These are phyloP conservation scores for Candolleomyces efflorescens DNA, from an alignment of 768 basidiomycete species.

Conservation along the genomic window DNA sequence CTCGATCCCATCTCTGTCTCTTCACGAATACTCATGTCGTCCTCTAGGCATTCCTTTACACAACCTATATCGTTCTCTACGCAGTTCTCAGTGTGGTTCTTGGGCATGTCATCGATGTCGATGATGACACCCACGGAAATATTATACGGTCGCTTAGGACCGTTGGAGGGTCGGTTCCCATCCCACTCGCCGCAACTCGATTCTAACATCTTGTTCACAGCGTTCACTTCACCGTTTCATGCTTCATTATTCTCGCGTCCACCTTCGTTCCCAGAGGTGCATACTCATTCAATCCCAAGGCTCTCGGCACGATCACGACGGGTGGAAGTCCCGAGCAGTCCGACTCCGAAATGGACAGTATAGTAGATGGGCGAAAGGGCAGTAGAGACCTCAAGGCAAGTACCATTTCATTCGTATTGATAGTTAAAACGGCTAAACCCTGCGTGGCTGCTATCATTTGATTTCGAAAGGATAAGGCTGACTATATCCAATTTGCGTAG, in stretches of 20 bases:
- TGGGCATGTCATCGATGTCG: conserved; percentile 31
- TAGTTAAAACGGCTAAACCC: no score
- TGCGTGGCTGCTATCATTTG: no score
- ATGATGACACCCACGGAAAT: conserved; percentile 14
- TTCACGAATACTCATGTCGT: not conserved
- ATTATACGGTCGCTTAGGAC: conserved; percentile 17
- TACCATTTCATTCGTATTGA: no score
- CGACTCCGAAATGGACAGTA: no score
- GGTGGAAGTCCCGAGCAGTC: no score
- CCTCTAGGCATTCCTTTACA: conserved; percentile 26
- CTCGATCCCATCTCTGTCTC: no score
- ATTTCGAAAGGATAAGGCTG: no score
- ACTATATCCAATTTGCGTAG: no score
- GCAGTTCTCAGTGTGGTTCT: conserved; percentile 16
- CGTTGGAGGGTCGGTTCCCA: conserved; percentile 22
- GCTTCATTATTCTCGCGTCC: conserved; percentile 21
- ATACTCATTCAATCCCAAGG: conserved; percentile 28
- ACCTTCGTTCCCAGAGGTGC: conserved; percentile 27
- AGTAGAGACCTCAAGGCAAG: no score
- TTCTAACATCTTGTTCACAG: conserved; percentile 6
- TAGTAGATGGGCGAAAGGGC: no score
- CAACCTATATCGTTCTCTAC: conserved; percentile 28
- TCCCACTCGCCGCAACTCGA: not conserved
- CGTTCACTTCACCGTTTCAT: conserved; percentile 26
- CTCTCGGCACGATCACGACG: no score